Percentiles rank a stretch among this genome's conserved stretches.
phyloP scores from a whole-genome alignment of 352 stramenopile species.

The Pythium oligandrum region DNA sequence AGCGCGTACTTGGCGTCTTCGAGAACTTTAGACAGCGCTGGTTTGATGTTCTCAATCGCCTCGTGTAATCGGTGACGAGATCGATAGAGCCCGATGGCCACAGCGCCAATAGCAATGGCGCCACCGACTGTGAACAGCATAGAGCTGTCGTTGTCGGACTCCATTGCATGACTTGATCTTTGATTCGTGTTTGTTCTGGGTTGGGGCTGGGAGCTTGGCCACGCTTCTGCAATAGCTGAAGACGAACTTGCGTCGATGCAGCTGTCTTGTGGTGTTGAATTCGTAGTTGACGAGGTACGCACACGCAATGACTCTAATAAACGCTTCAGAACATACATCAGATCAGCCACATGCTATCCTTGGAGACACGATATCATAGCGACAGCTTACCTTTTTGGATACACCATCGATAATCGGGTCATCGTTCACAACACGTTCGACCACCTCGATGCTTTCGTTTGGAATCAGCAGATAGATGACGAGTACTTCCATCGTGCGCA shows the following conservation, averaged over 20 bases:
- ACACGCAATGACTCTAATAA: too few species aligned
- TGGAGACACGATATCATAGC: too few species aligned
- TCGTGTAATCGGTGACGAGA: constrained; percentile 54
- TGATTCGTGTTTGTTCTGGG: background rate
- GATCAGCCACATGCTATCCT: too few species aligned
- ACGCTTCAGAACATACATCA: too few species aligned
- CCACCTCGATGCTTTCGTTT: constrained; percentile 29
- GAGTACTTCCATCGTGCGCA: constrained; percentile 32
- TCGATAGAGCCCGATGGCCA: constrained; percentile 33
- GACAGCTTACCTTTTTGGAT: constrained; percentile 32
- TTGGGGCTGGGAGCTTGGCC: background rate
- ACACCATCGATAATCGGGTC: constrained; percentile 39
- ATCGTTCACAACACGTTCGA: constrained; percentile 24
- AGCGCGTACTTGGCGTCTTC: constrained; percentile 61
- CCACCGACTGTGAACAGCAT: constrained; percentile 43
- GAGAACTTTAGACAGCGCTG: constrained; percentile 52
- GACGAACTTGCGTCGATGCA: too few species aligned
- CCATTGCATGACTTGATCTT: constrained; percentile 3
- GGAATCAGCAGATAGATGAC: constrained; percentile 43
- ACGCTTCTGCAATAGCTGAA: too few species aligned
- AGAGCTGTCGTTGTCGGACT: constrained; percentile 23
- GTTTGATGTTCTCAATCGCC: constrained; percentile 28
- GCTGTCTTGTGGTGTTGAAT: too few species aligned
- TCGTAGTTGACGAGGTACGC: too few species aligned
- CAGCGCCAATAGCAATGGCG: constrained; percentile 39